Evolutionary conservation across 2,329 filamentous ascomycete genomes (phyloP).

Genomic region (Fusarium euwallaceae): DNA sequence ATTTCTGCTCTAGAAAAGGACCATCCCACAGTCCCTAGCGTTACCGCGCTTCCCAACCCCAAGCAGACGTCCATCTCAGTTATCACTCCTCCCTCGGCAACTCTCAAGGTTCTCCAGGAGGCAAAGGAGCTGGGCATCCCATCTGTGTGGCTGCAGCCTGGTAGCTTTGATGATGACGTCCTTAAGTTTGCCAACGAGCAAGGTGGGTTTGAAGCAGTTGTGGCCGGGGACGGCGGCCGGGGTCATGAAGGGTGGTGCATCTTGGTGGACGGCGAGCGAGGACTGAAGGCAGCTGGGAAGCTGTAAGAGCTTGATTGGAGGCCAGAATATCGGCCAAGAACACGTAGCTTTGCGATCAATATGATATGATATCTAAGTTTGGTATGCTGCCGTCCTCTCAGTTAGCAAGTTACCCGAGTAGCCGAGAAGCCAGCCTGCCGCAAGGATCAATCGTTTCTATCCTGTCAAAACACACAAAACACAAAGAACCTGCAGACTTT

Average conservation of each 20-base stretch:
- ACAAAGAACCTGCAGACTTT: not conserved
- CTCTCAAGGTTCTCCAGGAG: conserved; percentile 79
- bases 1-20: conserved; percentile 72
- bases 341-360: not conserved
- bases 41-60: conserved; percentile 75
- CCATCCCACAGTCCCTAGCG: conserved; percentile 74
- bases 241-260: conserved; percentile 89
- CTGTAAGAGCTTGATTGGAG: conserved; percentile 47
- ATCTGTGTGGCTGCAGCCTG: conserved; percentile 91
- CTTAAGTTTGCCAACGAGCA: conserved; percentile 75
- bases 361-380: not conserved
- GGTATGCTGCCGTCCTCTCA: not conserved
- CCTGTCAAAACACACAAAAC: not conserved
- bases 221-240: conserved; percentile 72
- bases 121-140: conserved; percentile 80
- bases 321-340: not conserved
- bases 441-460: not conserved
- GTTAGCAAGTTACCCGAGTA: not conserved
- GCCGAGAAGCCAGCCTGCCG: not conserved
- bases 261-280: conserved; percentile 82
- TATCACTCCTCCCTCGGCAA: conserved; percentile 87
- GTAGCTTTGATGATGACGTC: conserved; percentile 84
- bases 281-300: conserved; percentile 69
- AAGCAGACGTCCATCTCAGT: conserved; percentile 82
- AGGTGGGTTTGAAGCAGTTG: conserved; percentile 76